These are phyloP conservation scores for Cadophora gregata DNA, from an alignment of 2,329 filamentous ascomycete species.

Conservation along the genomic window DNA sequence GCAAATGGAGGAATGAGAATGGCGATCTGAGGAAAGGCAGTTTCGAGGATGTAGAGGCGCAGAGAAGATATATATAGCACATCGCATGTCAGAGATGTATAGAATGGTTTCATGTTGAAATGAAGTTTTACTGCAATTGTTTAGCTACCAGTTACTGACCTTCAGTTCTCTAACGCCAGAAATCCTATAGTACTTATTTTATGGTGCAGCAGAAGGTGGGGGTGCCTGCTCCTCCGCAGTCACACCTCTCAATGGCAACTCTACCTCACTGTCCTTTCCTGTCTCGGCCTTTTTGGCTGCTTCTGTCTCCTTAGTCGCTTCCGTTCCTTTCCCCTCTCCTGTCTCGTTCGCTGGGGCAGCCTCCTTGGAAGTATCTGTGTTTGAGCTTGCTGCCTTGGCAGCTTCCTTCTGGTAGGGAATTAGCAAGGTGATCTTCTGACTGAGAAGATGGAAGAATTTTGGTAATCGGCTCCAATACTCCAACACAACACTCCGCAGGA, in stretches of 20 bases:
- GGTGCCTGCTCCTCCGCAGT: conserved; percentile 44
- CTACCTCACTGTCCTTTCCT: conserved; percentile 38
- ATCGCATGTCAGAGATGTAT: background rate
- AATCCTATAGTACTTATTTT: conserved; percentile 20
- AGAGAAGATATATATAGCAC: background rate
- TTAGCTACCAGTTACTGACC: conserved; percentile 13
- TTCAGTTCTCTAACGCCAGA: conserved; percentile 31
- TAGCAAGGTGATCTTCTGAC: conserved; percentile 8
- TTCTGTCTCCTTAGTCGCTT: background rate
- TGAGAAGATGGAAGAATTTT: background rate
- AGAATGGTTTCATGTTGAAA: conserved; percentile 15
- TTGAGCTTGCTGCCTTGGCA: conserved; percentile 25
- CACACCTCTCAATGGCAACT: conserved; percentile 40
- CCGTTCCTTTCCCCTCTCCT: background rate
- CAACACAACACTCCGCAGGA: background rate
- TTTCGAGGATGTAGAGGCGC: background rate
- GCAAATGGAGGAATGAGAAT: conserved; percentile 70
- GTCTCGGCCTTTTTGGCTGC: conserved; percentile 31
- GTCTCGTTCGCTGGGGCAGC: background rate
- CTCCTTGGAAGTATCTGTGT: conserved; percentile 1
- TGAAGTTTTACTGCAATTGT: conserved; percentile 19
- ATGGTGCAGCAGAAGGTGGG: conserved; percentile 43
- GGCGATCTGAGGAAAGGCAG: conserved; percentile 18
- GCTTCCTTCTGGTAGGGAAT: conserved; percentile 25
- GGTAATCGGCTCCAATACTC: background rate